phyloP scores from a whole-genome alignment of 495 filamentous ascomycete genomes.

The Delitschia confertaspora region DNA sequence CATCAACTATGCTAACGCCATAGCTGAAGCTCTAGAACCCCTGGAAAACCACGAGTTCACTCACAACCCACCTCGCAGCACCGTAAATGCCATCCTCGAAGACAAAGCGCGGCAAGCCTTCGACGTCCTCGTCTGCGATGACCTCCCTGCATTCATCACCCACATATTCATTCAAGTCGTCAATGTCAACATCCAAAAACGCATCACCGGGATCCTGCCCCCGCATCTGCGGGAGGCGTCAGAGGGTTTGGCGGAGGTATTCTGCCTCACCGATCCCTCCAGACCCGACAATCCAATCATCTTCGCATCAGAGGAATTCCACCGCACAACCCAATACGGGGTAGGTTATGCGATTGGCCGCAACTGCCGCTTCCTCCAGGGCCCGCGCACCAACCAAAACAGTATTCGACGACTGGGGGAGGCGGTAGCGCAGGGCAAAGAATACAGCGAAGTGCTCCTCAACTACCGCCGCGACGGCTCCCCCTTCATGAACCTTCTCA shows the following conservation, averaged over 20 bases:
- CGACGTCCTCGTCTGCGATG: constrained; percentile 50
- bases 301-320: constrained; percentile 65
- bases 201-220: constrained; percentile 49
- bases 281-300: constrained; percentile 67
- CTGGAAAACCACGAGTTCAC: constrained; percentile 42
- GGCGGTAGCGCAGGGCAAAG: constrained; percentile 46
- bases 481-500: constrained; percentile 61
- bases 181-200: constrained; percentile 46
- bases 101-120: constrained; percentile 52
- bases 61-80: constrained; percentile 37
- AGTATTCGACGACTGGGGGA: constrained; percentile 48
- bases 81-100: constrained; percentile 47
- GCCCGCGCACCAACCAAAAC: constrained; percentile 44
- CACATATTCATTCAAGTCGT: constrained; percentile 51
- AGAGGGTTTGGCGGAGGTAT: constrained; percentile 66
- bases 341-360: constrained; percentile 47
- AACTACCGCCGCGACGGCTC: constrained; percentile 61
- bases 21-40: constrained; percentile 45
- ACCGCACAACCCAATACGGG: constrained; percentile 53
- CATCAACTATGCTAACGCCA: constrained; percentile 61
- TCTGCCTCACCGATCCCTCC: constrained; percentile 68
- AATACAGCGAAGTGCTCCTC: constrained; percentile 55
- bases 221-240: constrained; percentile 48
- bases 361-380: constrained; percentile 55
- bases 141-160: constrained; percentile 63